Evolutionary conservation across 805 yeast species (phyloP), one percentile per base, ranked within the genome.

Genomic region (Schwanniomyces vanrijiae): DNA sequence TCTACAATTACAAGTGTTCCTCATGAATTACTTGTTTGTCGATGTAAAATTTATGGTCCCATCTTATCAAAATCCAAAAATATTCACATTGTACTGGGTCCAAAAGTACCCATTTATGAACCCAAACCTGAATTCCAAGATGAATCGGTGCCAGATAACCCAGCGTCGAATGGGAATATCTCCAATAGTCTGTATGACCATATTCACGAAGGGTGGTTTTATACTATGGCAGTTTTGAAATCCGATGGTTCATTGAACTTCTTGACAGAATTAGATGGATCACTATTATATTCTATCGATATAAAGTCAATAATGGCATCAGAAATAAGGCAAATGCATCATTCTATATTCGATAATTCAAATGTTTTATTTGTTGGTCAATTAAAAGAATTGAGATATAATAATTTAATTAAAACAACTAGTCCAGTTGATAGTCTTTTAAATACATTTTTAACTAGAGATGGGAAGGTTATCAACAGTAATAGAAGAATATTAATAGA

Each of bases 11-110:
- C 61, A 38, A 39, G 54, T 20, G 52, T 48, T 20, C 62, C 60
- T 5, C 72, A 67, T 54, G 73, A 66, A 52, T 57, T 85, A 11
- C 64, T 85, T 42, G 85, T 83, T 16, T 83, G 89, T 46, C 75
- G 86, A 34, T 81, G 86, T 56, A 81, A 80, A 58, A 73, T 86
- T 1, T 86, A 66, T 62, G 90, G 88, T 0, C 88, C 88, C 3
- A 54, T 80, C 11, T 80, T 82, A 4, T 44, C 61, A n/a, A 68
- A 67, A 25, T 53, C 65, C 40, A 70, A 68, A 47, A 72, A 66
- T 49, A 55, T 76, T 14, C 66, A 68, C 34, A 53, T 71, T 24
- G 69, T 69, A 11, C 51, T 54, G 5, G 75, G 75, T 6, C 70
- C 71, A 1, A 63, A 55, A 39, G 76, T 73, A 16, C 78, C 76